Percentiles rank a stretch among this genome's conserved stretches.
Conservation (phyloP, 192 early-diverging fungal genomes). For the Coemansia sp. region DNA sequence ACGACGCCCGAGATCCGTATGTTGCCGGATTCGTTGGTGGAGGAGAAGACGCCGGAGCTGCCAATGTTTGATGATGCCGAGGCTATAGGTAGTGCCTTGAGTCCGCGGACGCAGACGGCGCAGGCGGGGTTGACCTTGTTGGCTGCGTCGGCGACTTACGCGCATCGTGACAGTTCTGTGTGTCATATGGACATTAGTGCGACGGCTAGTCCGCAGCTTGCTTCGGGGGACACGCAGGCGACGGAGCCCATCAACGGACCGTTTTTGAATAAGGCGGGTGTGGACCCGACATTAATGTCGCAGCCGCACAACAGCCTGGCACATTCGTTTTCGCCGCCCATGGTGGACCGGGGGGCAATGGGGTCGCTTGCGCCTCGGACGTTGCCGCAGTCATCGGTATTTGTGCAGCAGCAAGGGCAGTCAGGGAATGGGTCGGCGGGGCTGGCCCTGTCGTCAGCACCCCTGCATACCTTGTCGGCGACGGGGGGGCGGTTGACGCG, state of each 20-base stretch:
- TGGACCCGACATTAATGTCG: slow-evolving; percentile 44
- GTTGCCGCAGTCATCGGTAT: no score
- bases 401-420: neutral
- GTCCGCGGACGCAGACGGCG: slow-evolving; percentile 43
- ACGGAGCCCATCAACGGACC: slow-evolving; percentile 15
- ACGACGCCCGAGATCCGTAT: slow-evolving; percentile 34
- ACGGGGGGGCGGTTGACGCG: slow-evolving; percentile 25
- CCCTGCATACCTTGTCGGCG: slow-evolving; percentile 3
- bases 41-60: slow-evolving; percentile 26
- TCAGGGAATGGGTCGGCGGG: neutral
- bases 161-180: neutral
- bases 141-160: slow-evolving; percentile 40
- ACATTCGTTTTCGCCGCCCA: slow-evolving; percentile 31
- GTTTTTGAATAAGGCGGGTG: slow-evolving; percentile 25
- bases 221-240: slow-evolving; percentile 4
- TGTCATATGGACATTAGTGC: no score
- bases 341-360: slow-evolving; percentile 13
- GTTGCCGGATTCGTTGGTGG: slow-evolving; percentile 6
- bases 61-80: slow-evolving; percentile 38
- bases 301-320: slow-evolving; percentile 47
- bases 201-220: neutral
- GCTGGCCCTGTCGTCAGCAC: neutral
- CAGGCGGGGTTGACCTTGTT: slow-evolving; percentile 41
- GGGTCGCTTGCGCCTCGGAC: no score
- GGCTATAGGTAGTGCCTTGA: slow-evolving; percentile 22